Base-by-base conservation (phyloP, 2,329 filamentous ascomycete species). In the Arthrobotrys iridis region DNA sequence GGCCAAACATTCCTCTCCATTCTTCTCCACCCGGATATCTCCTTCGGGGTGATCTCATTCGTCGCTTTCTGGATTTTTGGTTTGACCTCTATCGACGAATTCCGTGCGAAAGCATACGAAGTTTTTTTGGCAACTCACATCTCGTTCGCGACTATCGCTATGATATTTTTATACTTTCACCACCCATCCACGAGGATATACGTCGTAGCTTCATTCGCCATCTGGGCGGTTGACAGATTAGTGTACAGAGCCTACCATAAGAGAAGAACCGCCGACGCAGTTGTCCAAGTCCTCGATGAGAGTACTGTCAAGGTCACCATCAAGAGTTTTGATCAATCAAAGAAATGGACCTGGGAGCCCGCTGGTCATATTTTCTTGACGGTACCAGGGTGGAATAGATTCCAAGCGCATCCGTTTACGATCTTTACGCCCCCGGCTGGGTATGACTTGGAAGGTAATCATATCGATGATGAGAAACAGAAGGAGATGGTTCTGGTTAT, bases 371-470 rank as follows among this genome's bases (percentile, higher is more conserved):
- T 89, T 55, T 90, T 90, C 80, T 80, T 90, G 67, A 86, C 86
- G 0, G 81, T 90, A 0, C 88, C 88, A 0, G 82, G 81, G 0
- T 83, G 90, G 4, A 85, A 85, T 1, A 80, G 81, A 2, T 79
- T 89, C 0, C 88, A 90, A 81, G 84, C 88, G 0, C 88, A 91
- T 79, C 89, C 88, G 0, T 90, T 90, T 80, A 90, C 88, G 6
- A 89, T 91, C 64, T 86, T 88, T 13, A 90, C 88, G 1, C 84
- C 85, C 0, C 87, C 87, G 7, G 86, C 87, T 0, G 75, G 76
- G 18, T 62, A 73, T 13, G 68, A 75, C 28, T 18, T 75, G 1
- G 37, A 75, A 18, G 20, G 48, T 3, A 28, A 63, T 33, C 3
- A 5, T 3, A 35, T 33, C 11, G 22, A 48, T 4, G 30, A 46